Conservation (phyloP, 179 eudicot species). For the Beta macrorhiza region DNA sequence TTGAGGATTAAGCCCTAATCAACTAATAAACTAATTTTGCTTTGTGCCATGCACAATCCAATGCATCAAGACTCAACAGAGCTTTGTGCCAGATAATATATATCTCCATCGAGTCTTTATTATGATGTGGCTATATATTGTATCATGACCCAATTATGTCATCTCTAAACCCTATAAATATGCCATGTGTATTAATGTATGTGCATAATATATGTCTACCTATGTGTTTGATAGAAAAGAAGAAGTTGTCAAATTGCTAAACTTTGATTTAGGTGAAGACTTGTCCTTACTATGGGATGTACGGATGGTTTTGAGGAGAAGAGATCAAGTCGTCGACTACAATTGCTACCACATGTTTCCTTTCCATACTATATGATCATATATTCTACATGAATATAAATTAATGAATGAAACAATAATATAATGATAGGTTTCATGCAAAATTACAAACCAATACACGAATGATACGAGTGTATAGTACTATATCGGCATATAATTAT, state of each 20-base stretch:
- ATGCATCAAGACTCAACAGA: too few relatives aligned
- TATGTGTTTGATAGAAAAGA: too few relatives aligned
- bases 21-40: too few relatives aligned
- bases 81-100: too few relatives aligned
- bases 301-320: constrained; percentile 15
- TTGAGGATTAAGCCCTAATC: too few relatives aligned
- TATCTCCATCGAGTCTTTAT: too few relatives aligned
- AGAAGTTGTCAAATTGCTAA: neutral
- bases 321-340: neutral
- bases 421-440: constrained; percentile 1
- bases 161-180: too few relatives aligned
- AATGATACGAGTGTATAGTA: constrained; percentile 7
- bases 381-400: constrained; percentile 1
- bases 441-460: neutral
- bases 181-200: too few relatives aligned
- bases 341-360: constrained; percentile 21
- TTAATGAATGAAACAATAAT: constrained; percentile 10
- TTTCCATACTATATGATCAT: neutral
- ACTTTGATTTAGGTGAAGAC: neutral
- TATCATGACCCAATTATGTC: too few relatives aligned
- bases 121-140: too few relatives aligned
- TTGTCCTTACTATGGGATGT: neutral
- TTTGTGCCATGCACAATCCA: too few relatives aligned
- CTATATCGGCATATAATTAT: constrained; percentile 21
- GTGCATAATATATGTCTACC: too few relatives aligned